Evolutionary conservation across 2,329 filamentous ascomycete species (phyloP).

Genomic region (Calonectria hawksworthii): DNA sequence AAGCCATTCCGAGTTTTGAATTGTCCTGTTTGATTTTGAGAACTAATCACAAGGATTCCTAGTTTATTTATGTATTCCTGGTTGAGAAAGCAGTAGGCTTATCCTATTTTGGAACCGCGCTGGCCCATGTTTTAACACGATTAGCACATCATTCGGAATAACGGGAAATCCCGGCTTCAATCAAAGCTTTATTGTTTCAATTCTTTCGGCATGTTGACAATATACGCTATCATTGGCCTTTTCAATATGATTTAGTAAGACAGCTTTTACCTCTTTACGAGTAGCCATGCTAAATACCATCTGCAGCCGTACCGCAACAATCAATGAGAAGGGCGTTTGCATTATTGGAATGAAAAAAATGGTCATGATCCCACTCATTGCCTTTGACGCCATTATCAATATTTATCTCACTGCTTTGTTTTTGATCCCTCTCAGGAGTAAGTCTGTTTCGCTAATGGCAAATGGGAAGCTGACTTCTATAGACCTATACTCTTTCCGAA

Average conservation of each 20-base stretch:
- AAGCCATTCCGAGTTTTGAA: neutral
- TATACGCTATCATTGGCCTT: slow-evolving; percentile 62
- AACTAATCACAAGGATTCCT: neutral
- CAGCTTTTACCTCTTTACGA: no score
- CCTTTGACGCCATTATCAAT: slow-evolving; percentile 72
- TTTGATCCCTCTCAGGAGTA: slow-evolving; percentile 70
- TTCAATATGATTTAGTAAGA: slow-evolving; percentile 73
- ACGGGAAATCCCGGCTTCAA: slow-evolving; percentile 62
- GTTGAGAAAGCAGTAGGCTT: slow-evolving; percentile 77
- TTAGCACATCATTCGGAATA: slow-evolving; percentile 70
- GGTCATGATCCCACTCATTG: slow-evolving; percentile 72
- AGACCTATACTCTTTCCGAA: slow-evolving; percentile 70
- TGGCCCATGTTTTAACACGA: neutral
- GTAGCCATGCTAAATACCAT: neutral
- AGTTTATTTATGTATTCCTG: slow-evolving; percentile 75
- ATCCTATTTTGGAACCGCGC: no score
- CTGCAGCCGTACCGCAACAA: slow-evolving; percentile 67
- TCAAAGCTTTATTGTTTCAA: slow-evolving; percentile 74
- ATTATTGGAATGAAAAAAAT: slow-evolving; percentile 72
- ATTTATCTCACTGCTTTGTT: slow-evolving; percentile 75
- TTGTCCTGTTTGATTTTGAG: rapidly evolving
- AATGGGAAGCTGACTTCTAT: neutral
- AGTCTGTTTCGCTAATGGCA: slow-evolving; percentile 32
- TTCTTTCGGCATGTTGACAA: slow-evolving; percentile 66
- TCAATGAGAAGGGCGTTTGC: slow-evolving; percentile 67